These are phyloP conservation scores for Endothia cerciana DNA, from an alignment of 2,329 filamentous ascomycete species.

Conservation along the genomic window DNA sequence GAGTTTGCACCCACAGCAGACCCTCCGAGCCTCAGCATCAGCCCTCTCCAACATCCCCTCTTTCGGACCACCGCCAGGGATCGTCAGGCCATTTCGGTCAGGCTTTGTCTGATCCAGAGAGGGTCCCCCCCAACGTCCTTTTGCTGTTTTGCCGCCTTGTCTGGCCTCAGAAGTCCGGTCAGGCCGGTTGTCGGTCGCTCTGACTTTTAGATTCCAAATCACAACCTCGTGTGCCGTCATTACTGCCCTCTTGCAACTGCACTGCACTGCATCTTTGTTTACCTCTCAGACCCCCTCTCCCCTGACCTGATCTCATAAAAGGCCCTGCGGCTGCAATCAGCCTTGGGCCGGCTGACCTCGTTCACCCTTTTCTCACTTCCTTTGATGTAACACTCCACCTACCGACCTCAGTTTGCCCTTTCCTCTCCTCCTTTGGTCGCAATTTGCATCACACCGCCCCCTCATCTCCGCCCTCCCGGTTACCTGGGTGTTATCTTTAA, in stretches of 20 bases:
- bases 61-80: neutral
- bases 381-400: constrained; percentile 10
- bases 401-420: constrained; percentile 15
- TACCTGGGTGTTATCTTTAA: neutral
- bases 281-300: neutral
- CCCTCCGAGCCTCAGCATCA: neutral
- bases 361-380: neutral
- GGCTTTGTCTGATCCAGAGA: neutral
- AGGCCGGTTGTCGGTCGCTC: constrained; percentile 6
- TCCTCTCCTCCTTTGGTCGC: constrained; percentile 1
- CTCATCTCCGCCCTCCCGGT: neutral
- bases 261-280: neutral
- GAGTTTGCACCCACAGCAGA: neutral
- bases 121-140: neutral
- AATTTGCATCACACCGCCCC: constrained; percentile 28
- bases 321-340: neutral
- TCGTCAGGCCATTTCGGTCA: neutral
- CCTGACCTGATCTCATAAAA: neutral
- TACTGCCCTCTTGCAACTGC: neutral
- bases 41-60: neutral
- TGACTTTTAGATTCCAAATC: neutral
- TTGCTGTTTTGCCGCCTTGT: constrained; percentile 9
- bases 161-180: neutral
- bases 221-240: neutral
- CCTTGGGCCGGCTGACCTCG: constrained; percentile 5